Conservation (phyloP, 2,329 filamentous ascomycete species). For the Tricladium varicosporioides region DNA sequence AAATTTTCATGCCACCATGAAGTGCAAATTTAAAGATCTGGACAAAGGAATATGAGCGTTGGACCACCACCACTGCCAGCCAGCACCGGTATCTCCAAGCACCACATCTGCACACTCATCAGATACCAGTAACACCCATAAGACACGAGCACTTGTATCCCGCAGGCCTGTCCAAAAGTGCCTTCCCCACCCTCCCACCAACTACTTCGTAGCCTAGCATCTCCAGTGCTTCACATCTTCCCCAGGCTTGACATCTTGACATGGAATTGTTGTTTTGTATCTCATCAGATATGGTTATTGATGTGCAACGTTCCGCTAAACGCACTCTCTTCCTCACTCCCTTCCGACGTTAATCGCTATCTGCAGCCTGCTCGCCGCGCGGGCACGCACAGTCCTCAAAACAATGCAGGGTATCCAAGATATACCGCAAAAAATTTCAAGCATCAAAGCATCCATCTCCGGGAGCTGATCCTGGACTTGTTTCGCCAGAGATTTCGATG, state of each 20-base stretch:
- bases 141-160: no score
- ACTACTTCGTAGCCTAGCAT: neutral
- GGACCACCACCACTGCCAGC: no score
- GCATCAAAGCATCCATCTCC: constrained; percentile 5
- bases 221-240: neutral
- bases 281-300: neutral
- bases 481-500: neutral
- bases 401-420: constrained; percentile 9
- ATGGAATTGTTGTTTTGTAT: no score
- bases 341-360: neutral
- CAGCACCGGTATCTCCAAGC: no score
- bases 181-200: neutral
- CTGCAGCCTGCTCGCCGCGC: neutral
- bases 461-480: neutral
- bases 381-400: constrained; percentile 2
- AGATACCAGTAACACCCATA: neutral
- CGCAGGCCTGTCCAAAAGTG: no score
- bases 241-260: neutral
- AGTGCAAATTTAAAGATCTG: neutral
- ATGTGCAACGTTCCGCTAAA: neutral
- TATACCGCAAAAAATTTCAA: constrained; percentile 9
- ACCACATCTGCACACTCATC: neutral
- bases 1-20: no score
- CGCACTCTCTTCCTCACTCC: constrained; percentile 1
- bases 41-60: neutral